These are phyloP conservation scores for Trichoderma sp. DNA, from an alignment of 2,329 filamentous ascomycete genomes.

Conservation along the genomic window DNA sequence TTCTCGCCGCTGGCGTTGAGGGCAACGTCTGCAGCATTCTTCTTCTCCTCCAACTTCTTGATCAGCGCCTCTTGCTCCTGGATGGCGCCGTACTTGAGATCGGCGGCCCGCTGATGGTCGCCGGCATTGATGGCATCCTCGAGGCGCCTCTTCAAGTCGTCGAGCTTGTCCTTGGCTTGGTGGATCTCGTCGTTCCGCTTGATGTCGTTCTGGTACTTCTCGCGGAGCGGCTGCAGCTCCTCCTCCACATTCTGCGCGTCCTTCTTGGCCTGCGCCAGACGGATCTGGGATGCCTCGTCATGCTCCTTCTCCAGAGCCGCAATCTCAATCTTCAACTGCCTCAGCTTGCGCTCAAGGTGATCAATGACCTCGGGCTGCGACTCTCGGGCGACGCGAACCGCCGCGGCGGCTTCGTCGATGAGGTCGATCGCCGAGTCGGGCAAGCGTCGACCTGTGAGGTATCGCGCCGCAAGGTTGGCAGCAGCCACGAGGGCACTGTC, in stretches of 20 bases:
- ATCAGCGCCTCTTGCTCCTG: slow-evolving; percentile 86
- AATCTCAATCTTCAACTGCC: slow-evolving; percentile 96
- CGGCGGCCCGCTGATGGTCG: slow-evolving; percentile 84
- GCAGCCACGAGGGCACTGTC: slow-evolving; percentile 91
- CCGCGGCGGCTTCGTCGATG: slow-evolving; percentile 93
- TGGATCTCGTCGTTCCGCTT: slow-evolving; percentile 88
- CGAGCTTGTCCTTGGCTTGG: slow-evolving; percentile 91
- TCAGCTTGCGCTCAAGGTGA: slow-evolving; percentile 84
- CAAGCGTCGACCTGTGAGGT: slow-evolving; percentile 85
- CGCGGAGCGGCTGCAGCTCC: slow-evolving; percentile 84
- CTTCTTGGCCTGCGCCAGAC: slow-evolving; percentile 79
- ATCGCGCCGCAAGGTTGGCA: slow-evolving; percentile 88
- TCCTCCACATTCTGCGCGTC: slow-evolving; percentile 95
- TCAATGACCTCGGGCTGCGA: slow-evolving; percentile 96
- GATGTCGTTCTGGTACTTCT: slow-evolving; percentile 96
- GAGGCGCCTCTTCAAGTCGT: slow-evolving; percentile 85
- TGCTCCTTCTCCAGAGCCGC: slow-evolving; percentile 92
- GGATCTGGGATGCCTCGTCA: slow-evolving; percentile 85
- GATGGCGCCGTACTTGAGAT: slow-evolving; percentile 96
- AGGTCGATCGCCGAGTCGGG: slow-evolving; percentile 97
- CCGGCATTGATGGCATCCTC: slow-evolving; percentile 89
- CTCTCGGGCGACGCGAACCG: slow-evolving; percentile 92
- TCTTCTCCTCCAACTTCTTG: slow-evolving; percentile 76
- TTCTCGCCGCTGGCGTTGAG: slow-evolving; percentile 58
- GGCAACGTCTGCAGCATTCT: slow-evolving; percentile 74